A percentile compares a stretch with the other conserved stretches of the same genome.
Evolutionary conservation across 2,329 filamentous ascomycete species (phyloP).

Genomic region (Sporothrix dimorphospora): DNA sequence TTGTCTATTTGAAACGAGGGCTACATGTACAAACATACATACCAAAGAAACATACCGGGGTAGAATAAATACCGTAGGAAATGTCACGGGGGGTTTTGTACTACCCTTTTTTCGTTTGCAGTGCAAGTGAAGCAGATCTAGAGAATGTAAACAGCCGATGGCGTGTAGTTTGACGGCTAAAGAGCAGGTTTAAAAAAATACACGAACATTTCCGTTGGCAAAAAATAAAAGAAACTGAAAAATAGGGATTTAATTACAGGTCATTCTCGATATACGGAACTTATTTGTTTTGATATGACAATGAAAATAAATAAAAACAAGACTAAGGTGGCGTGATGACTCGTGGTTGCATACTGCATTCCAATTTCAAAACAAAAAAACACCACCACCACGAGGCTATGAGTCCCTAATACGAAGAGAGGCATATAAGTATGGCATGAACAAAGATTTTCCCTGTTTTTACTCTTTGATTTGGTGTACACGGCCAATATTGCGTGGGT

Average conservation of each 20-base stretch:
- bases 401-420: neutral
- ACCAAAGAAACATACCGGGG: neutral
- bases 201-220: too few species aligned
- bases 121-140: too few species aligned
- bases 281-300: neutral
- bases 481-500: too few species aligned
- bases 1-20: constrained; percentile 3
- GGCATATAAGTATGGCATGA: neutral
- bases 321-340: neutral
- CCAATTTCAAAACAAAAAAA: neutral
- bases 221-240: neutral
- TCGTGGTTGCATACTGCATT: neutral
- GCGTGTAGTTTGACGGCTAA: too few species aligned
- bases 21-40: neutral
- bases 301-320: neutral
- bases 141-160: neutral
- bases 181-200: too few species aligned
- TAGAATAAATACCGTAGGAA: neutral
- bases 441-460: neutral
- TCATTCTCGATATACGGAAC: too few species aligned
- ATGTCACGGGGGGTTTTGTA: constrained; percentile 1
- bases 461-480: too few species aligned
- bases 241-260: neutral
- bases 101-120: neutral
- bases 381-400: neutral